A percentile compares a stretch with the other conserved stretches of the same genome.
Conservation (phyloP, 2,329 filamentous ascomycete genomes). For the Xylariaceae sp. region DNA sequence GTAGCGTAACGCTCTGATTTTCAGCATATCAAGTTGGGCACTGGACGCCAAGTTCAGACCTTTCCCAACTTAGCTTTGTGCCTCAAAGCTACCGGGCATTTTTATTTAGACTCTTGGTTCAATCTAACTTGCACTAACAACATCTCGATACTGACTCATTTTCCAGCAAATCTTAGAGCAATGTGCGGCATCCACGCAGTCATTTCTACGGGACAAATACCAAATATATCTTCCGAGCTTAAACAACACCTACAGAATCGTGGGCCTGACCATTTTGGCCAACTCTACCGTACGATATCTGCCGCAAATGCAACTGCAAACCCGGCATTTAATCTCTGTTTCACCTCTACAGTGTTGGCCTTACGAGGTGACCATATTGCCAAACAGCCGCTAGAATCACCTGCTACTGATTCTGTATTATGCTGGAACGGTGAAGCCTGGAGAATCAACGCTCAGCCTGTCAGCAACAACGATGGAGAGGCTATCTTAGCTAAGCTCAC, state of each 20-base stretch:
- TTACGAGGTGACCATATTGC: constrained; percentile 76
- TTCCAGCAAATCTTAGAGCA: constrained; percentile 2
- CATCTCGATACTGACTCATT: not conserved
- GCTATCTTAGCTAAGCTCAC: constrained; percentile 59
- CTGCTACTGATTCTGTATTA: constrained; percentile 63
- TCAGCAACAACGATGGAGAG: constrained; percentile 76
- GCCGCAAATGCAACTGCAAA: constrained; percentile 27
- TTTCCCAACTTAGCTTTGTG: too few relatives aligned
- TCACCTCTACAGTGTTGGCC: constrained; percentile 86
- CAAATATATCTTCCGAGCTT: constrained; percentile 42
- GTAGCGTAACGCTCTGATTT: too few relatives aligned
- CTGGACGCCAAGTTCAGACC: too few relatives aligned
- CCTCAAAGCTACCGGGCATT: too few relatives aligned
- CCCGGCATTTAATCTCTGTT: constrained; percentile 45
- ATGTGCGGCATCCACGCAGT: constrained; percentile 66
- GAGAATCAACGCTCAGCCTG: constrained; percentile 61
- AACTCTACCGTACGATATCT: constrained; percentile 36
- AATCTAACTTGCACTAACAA: not conserved
- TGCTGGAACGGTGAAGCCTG: constrained; percentile 99
- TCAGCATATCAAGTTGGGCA: too few relatives aligned
- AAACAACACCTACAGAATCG: constrained; percentile 54
- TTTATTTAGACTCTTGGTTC: not conserved
- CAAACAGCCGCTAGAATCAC: constrained; percentile 71
- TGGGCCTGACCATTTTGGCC: constrained; percentile 62
- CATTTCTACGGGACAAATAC: constrained; percentile 44